These are phyloP conservation scores for Meyerozyma sp. DNA, from an alignment of 1,139 yeast genomes.

Conservation along the genomic window DNA sequence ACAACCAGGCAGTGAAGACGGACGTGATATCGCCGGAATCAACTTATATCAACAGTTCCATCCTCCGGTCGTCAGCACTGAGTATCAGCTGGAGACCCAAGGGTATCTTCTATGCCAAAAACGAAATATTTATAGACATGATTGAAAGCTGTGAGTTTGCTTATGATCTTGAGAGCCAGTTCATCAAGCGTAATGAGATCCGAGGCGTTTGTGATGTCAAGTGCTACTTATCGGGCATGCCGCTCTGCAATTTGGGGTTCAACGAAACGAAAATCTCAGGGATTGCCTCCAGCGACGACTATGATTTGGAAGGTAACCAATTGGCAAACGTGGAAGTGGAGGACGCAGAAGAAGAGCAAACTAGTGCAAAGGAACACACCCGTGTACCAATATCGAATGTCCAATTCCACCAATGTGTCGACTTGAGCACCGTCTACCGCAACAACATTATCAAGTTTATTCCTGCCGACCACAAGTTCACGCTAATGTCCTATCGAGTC, in stretches of 20 bases:
- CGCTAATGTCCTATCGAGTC: slow-evolving; percentile 35
- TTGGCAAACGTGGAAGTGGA: slow-evolving; percentile 11
- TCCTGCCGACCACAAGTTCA: slow-evolving; percentile 44
- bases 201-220: slow-evolving; percentile 33
- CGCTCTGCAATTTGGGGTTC: slow-evolving; percentile 38
- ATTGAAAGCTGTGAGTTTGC: slow-evolving; percentile 37
- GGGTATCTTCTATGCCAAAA: slow-evolving; percentile 43
- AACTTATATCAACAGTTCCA: slow-evolving; percentile 50
- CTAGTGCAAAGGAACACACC: slow-evolving; percentile 5
- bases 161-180: slow-evolving; percentile 28
- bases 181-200: slow-evolving; percentile 30
- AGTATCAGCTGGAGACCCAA: slow-evolving; percentile 45
- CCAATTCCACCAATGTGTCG: slow-evolving; percentile 44
- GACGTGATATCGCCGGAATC: slow-evolving; percentile 25
- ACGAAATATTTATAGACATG: slow-evolving; percentile 41
- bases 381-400: slow-evolving; percentile 36
- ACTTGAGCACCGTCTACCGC: slow-evolving; percentile 32
- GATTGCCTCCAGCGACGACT: slow-evolving; percentile 17
- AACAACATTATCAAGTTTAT: slow-evolving; percentile 37
- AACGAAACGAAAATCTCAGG: slow-evolving; percentile 32
- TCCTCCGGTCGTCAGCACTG: slow-evolving; percentile 41
- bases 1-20: slow-evolving; percentile 33
- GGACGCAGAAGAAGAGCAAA: slow-evolving; percentile 14
- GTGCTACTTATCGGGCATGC: slow-evolving; percentile 46
- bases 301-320: slow-evolving; percentile 12